Evolutionary conservation across 345 rosid genomes (phyloP).

Genomic region (Psidium friedrichsthalianum): DNA sequence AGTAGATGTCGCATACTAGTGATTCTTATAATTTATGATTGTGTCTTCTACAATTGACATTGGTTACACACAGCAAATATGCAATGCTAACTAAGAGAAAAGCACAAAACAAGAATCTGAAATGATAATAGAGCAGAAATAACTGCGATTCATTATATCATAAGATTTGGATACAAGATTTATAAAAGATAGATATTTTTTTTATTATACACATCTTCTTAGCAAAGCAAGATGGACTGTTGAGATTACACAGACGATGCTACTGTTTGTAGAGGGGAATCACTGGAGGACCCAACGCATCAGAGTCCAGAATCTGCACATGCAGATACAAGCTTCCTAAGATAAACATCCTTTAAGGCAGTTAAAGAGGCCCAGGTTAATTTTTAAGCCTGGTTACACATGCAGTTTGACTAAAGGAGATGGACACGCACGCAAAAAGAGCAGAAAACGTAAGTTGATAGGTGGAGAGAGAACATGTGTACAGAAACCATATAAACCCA

Average conservation of each 20-base stretch:
- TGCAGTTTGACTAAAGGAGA: background rate
- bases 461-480: no score
- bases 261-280: no score
- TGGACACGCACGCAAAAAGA: background rate
- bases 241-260: background rate
- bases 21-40: background rate
- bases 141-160: background rate
- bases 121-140: background rate
- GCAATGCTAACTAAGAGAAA: background rate
- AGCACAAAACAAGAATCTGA: background rate
- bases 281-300: no score
- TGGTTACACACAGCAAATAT: background rate
- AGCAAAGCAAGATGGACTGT: background rate
- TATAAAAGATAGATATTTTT: background rate
- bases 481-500: background rate
- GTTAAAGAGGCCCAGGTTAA: background rate
- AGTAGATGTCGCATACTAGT: background rate
- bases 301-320: background rate
- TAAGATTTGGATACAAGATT: background rate
- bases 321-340: background rate
- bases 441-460: background rate
- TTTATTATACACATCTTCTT: background rate
- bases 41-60: background rate
- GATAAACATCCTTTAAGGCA: background rate
- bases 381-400: background rate